phyloP scores from a whole-genome alignment of 2,329 filamentous ascomycete genomes.

The Colletotrichum sp. region DNA sequence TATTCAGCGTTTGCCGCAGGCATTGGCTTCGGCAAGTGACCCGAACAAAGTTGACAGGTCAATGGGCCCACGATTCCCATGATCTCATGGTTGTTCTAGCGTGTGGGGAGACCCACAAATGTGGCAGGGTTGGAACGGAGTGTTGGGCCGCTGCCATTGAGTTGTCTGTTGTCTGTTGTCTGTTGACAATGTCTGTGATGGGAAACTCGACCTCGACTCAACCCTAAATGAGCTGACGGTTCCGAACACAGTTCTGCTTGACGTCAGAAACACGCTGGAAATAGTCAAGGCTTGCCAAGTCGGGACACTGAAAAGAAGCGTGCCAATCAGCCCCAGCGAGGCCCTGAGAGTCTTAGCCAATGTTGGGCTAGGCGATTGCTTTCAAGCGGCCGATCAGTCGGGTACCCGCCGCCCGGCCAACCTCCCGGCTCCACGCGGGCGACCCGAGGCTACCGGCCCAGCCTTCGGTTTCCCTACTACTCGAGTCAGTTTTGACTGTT shows the following conservation, averaged over 20 bases:
- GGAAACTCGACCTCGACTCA: not conserved
- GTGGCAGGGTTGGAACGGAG: not conserved
- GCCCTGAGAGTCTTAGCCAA: not conserved
- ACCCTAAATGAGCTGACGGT: not conserved
- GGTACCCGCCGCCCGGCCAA: not conserved
- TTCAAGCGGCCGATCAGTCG: not conserved
- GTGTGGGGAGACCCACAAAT: not conserved
- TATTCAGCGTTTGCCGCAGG: constrained; percentile 8
- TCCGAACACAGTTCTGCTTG: not conserved
- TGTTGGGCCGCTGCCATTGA: not conserved
- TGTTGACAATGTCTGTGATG: not conserved
- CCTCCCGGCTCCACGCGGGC: not conserved
- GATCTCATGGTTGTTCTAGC: constrained; percentile 8
- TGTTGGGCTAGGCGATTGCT: not conserved
- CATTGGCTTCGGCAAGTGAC: not conserved
- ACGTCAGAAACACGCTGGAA: constrained; percentile 6
- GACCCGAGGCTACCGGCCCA: not conserved
- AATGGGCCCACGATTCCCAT: not conserved
- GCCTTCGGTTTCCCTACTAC: not conserved
- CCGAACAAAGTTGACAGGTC: constrained; percentile 9
- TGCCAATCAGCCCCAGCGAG: not conserved
- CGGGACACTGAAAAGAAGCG: not conserved
- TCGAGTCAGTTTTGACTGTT: not conserved
- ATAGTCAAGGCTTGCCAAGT: not conserved
- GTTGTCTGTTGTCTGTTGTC: not conserved